Conservation (phyloP, 2,329 filamentous ascomycete species). For the Neurospora sp. region DNA sequence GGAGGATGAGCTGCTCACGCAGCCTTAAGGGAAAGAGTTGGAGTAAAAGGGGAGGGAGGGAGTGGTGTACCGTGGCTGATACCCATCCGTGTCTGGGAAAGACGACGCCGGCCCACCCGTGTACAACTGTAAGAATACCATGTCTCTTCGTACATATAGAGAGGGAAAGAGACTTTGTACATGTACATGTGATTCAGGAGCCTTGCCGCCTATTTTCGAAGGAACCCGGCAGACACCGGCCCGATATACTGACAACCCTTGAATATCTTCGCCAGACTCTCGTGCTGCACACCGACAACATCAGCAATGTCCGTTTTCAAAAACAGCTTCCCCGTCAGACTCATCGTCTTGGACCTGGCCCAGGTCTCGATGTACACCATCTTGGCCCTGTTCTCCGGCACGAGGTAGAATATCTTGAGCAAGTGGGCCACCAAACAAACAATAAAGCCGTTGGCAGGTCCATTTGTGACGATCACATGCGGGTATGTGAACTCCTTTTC, state of each 20-base stretch:
- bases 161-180: not conserved
- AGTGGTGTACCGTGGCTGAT: not conserved
- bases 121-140: not conserved
- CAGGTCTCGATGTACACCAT: slow-evolving; percentile 88
- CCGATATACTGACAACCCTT: slow-evolving; percentile 23
- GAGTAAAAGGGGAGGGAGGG: not conserved
- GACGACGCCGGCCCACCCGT: not conserved
- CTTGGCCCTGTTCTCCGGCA: slow-evolving; percentile 48
- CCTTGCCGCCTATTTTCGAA: not conserved
- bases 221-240: slow-evolving; percentile 2
- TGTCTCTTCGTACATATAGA: not conserved
- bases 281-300: slow-evolving; percentile 75
- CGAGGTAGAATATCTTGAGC: slow-evolving; percentile 35
- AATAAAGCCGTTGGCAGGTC: slow-evolving; percentile 78
- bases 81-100: not conserved
- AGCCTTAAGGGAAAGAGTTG: not conserved
- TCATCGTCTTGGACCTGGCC: slow-evolving; percentile 74
- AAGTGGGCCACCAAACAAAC: slow-evolving; percentile 44
- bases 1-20: not conserved
- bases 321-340: slow-evolving; percentile 73
- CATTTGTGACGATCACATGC: slow-evolving; percentile 74
- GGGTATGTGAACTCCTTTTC: slow-evolving; percentile 39
- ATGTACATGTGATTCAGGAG: not conserved
- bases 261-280: slow-evolving; percentile 43
- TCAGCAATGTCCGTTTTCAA: slow-evolving; percentile 56